A percentile compares a stretch with the other conserved stretches of the same genome.
phyloP scores from a whole-genome alignment of 306 rosid species.

The Corylus heterophylla region DNA sequence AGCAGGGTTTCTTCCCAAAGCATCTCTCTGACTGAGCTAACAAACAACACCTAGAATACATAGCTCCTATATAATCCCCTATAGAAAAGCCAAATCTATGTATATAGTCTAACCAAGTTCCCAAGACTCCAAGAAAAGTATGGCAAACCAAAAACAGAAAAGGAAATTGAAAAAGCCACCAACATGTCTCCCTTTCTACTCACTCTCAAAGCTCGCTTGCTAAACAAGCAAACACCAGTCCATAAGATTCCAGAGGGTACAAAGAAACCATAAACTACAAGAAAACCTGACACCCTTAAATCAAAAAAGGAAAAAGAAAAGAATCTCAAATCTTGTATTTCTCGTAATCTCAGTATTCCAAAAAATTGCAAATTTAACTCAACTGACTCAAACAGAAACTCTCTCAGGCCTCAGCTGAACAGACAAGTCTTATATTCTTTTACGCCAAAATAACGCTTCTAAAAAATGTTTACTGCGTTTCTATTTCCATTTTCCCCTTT shows the following conservation, averaged over 20 bases:
- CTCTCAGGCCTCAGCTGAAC: background rate
- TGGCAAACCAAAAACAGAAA: constrained; percentile 33
- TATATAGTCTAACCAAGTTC: constrained; percentile 33
- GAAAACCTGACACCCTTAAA: constrained; percentile 24
- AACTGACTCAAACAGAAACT: background rate
- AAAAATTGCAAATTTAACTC: constrained; percentile 23
- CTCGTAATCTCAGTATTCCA: constrained; percentile 29
- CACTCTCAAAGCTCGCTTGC: constrained; percentile 57
- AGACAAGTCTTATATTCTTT: background rate
- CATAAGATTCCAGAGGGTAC: constrained; percentile 35
- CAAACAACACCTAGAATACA: constrained; percentile 69
- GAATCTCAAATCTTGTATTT: constrained; percentile 18
- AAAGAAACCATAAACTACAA: constrained; percentile 28
- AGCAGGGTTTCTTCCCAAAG: constrained; percentile 57
- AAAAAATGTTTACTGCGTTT: background rate
- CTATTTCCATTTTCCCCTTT: background rate
- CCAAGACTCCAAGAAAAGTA: constrained; percentile 49
- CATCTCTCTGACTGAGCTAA: constrained; percentile 51
- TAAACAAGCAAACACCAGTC: constrained; percentile 59
- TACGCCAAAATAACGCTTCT: background rate
- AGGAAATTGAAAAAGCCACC: background rate
- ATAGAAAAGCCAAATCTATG: constrained; percentile 30
- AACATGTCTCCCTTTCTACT: constrained; percentile 30
- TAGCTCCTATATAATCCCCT: constrained; percentile 33
- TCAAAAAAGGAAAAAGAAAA: constrained; percentile 19